Evolutionary conservation across 2,329 filamentous ascomycete genomes (phyloP).

Genomic region (Tolypocladium ovalisporum): DNA sequence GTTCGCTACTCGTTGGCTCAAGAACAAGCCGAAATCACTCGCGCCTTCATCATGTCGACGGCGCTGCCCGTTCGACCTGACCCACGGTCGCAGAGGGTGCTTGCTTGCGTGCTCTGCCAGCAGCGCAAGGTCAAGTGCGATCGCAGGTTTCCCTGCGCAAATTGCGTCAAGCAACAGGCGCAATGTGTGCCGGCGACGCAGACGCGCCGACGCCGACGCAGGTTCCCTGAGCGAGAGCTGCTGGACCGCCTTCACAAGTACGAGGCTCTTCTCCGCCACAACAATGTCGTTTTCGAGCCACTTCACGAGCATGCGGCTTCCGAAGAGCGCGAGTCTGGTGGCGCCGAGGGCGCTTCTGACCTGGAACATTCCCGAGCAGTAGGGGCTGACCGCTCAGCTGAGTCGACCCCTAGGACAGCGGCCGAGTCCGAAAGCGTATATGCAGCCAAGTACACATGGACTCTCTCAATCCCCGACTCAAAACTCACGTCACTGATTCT

Average conservation of each 20-base stretch:
- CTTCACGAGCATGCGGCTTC: conserved; percentile 14
- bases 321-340: background rate
- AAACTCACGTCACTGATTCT: background rate
- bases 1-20: background rate
- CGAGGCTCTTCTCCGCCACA: conserved; percentile 42
- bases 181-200: conserved; percentile 32
- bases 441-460: conserved; percentile 10
- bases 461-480: background rate
- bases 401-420: conserved; percentile 1
- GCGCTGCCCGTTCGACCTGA: background rate
- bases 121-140: conserved; percentile 55
- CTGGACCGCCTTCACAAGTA: conserved; percentile 45
- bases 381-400: background rate
- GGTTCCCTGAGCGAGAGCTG: conserved; percentile 47
- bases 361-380: conserved; percentile 2
- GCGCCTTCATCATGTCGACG: background rate
- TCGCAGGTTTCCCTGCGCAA: conserved; percentile 44
- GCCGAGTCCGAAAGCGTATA: conserved; percentile 1
- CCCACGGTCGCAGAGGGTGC: conserved; percentile 16
- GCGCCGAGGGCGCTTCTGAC: conserved; percentile 1
- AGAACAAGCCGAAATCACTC: background rate
- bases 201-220: conserved; percentile 23
- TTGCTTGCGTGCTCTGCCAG: conserved; percentile 49
- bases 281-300: conserved; percentile 44
- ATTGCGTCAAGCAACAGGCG: conserved; percentile 33